Evolutionary conservation across 2,329 filamentous ascomycete species (phyloP).

Genomic region (Trichoderma arundinaceum): DNA sequence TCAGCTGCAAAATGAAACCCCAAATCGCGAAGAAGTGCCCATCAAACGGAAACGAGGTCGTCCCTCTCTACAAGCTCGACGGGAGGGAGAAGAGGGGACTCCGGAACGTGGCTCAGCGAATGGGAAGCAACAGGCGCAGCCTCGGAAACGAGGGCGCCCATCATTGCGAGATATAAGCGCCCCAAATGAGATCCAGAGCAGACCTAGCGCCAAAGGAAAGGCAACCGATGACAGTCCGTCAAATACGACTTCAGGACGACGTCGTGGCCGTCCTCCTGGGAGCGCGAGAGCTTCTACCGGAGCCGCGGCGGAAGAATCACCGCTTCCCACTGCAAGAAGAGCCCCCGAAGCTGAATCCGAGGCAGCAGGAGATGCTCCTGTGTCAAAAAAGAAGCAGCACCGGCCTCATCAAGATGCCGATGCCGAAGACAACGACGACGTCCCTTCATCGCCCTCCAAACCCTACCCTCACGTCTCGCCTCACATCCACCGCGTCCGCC

Average conservation of each 20-base stretch:
- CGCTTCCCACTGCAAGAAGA: not conserved
- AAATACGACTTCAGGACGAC: slow-evolving; percentile 2
- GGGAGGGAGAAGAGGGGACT: not conserved
- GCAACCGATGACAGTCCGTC: not conserved
- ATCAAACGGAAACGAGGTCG: slow-evolving; percentile 33
- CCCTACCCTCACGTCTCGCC: slow-evolving; percentile 59
- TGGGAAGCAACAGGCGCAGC: slow-evolving; percentile 16
- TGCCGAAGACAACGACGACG: slow-evolving; percentile 34
- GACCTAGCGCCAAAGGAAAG: not conserved
- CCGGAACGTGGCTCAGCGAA: not conserved
- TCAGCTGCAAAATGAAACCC: slow-evolving; percentile 34
- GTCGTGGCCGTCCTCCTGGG: slow-evolving; percentile 23
- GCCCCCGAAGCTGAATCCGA: not conserved
- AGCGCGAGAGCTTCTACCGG: slow-evolving; percentile 12
- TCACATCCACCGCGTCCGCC: slow-evolving; percentile 61
- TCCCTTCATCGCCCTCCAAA: slow-evolving; percentile 42
- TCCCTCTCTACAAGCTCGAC: slow-evolving; percentile 34
- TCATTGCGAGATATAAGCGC: slow-evolving; percentile 29
- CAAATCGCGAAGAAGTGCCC: slow-evolving; percentile 28
- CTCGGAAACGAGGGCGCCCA: slow-evolving; percentile 37
- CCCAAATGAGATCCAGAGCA: slow-evolving; percentile 8
- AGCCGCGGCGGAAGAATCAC: not conserved
- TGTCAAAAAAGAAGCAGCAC: slow-evolving; percentile 29
- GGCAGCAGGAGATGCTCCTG: not conserved
- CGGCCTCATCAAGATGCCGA: slow-evolving; percentile 33